Percentiles rank a stretch among this genome's conserved stretches.
Evolutionary conservation across 805 yeast genomes (phyloP).

Genomic region (Hanseniaspora occidentalis): DNA sequence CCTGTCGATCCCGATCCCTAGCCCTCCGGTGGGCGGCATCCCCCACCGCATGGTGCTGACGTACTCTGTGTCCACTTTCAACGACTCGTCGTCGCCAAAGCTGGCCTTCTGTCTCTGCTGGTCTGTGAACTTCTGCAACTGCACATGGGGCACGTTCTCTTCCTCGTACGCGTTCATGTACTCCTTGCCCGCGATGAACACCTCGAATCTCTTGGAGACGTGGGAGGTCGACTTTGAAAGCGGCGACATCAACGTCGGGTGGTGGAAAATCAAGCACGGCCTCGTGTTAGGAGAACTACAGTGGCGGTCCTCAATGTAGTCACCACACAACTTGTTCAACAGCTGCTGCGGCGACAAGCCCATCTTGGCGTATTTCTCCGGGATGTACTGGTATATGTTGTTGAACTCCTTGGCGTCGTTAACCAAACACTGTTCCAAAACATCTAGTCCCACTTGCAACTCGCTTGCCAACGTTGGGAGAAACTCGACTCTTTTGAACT

Average conservation of each 20-base stretch:
- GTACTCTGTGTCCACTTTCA: constrained; percentile 61
- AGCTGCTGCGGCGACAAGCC: constrained; percentile 37
- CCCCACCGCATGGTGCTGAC: constrained; percentile 80
- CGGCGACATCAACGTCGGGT: constrained; percentile 80
- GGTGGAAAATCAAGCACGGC: constrained; percentile 71
- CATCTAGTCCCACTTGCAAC: constrained; percentile 19
- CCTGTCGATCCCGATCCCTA: constrained; percentile 93
- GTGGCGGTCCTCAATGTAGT: constrained; percentile 48
- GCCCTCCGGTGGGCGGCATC: constrained; percentile 95
- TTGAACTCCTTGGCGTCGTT: neutral
- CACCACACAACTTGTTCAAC: constrained; percentile 50
- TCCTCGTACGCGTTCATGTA: constrained; percentile 92
- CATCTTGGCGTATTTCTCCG: constrained; percentile 1
- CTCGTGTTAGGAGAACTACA: constrained; percentile 29
- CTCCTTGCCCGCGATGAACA: constrained; percentile 71
- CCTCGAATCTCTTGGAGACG: constrained; percentile 65
- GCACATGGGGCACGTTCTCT: constrained; percentile 77
- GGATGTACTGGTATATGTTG: constrained; percentile 3
- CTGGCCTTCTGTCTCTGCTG: constrained; percentile 41
- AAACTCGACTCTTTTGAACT: constrained; percentile 21
- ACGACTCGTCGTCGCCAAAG: constrained; percentile 45
- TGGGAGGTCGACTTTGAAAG: constrained; percentile 26
- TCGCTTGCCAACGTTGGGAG: constrained; percentile 19
- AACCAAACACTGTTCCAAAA: neutral
- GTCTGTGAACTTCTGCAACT: constrained; percentile 43